Evolutionary conservation across 768 basidiomycete species (phyloP).

Genomic region (Dioszegia hungarica): DNA sequence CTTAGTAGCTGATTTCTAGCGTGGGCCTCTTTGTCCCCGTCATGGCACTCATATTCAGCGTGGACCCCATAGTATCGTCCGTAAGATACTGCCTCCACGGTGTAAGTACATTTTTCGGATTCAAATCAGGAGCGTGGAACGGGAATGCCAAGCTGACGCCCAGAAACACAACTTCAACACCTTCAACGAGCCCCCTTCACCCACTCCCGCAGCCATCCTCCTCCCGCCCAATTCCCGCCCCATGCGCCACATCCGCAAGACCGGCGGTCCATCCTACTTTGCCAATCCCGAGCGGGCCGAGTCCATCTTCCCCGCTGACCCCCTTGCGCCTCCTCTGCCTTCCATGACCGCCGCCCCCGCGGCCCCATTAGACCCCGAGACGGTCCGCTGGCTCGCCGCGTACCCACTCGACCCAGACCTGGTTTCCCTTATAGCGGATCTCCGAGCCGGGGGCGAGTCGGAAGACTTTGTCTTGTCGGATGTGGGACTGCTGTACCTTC

Average conservation of each 20-base stretch:
- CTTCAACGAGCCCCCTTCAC: conserved; percentile 31
- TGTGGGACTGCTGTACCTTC: conserved; percentile 38
- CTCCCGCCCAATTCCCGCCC: conserved; percentile 20
- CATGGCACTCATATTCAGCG: conserved; percentile 7
- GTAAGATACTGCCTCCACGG: conserved; percentile 15
- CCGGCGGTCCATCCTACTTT: conserved; percentile 8
- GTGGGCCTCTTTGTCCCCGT: conserved; percentile 25
- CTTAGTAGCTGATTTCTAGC: conserved; percentile 5
- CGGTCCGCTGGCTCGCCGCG: conserved; percentile 29
- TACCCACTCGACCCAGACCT: conserved; percentile 35
- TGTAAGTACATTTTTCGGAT: neutral
- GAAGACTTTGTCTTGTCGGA: conserved; percentile 40
- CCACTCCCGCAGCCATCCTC: conserved; percentile 31
- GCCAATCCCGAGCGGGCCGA: neutral
- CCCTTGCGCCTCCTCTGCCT: conserved; percentile 3
- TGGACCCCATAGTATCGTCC: conserved; percentile 18
- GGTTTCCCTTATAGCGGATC: conserved; percentile 21
- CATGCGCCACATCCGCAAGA: conserved; percentile 11
- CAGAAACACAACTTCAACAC: conserved; percentile 13
- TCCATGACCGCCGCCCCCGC: neutral
- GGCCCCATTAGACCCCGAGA: conserved; percentile 32
- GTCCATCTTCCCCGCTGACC: neutral
- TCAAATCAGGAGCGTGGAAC: neutral
- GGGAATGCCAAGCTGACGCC: neutral
- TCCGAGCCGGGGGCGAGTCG: conserved; percentile 16